phyloP scores from a whole-genome alignment of 495 filamentous ascomycete genomes.

The Xylaria acuta region DNA sequence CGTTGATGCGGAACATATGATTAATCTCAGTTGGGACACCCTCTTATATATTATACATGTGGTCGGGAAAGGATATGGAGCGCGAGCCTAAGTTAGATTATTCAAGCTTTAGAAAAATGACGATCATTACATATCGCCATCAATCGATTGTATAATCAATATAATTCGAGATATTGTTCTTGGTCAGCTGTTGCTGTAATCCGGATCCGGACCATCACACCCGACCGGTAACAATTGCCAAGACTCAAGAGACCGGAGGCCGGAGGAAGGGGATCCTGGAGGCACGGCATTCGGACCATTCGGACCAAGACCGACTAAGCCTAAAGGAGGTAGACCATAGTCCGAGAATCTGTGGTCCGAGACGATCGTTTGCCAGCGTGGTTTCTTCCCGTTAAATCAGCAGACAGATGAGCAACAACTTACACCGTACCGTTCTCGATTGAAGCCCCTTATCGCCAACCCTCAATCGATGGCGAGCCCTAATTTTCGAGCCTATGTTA shows the following conservation, averaged over 20 bases:
- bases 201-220: not conserved
- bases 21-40: not conserved
- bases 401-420: not conserved
- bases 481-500: not conserved
- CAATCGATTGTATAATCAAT: conserved; percentile 11
- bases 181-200: not conserved
- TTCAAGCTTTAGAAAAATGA: not conserved
- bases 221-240: conserved; percentile 8
- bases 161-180: not conserved
- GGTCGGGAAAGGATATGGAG: not conserved
- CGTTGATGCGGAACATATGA: not conserved
- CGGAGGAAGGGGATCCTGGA: not conserved
- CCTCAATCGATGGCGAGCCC: not conserved
- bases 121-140: not conserved
- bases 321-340: conserved; percentile 6
- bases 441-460: not conserved
- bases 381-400: not conserved
- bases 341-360: not conserved
- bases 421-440: not conserved
- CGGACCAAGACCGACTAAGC: conserved; percentile 20
- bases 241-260: conserved; percentile 6
- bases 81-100: not conserved
- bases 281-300: conserved; percentile 16
- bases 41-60: not conserved
- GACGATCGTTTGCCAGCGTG: not conserved